Conservation (phyloP, 2,329 filamentous ascomycete genomes). For the Hypoxylon sp. region DNA sequence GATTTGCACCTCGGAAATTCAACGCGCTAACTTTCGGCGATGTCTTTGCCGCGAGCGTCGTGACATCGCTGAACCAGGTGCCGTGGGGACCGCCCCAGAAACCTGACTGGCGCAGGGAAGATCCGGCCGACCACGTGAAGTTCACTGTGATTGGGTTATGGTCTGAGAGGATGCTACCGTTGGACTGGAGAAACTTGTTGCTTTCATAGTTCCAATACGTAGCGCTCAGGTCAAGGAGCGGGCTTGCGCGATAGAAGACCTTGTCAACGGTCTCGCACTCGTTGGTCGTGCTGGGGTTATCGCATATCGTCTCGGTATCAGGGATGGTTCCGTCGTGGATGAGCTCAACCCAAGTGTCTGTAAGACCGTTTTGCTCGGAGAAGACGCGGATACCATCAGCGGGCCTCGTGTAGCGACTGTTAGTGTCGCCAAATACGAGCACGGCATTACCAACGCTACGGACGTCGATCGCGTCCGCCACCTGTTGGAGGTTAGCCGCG, state of each 20-base stretch:
- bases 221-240: constrained; percentile 61
- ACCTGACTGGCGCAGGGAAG: constrained; percentile 58
- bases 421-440: constrained; percentile 74
- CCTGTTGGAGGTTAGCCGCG: constrained; percentile 70
- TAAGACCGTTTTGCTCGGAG: constrained; percentile 64
- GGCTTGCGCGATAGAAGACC: constrained; percentile 69
- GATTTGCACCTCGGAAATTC: constrained; percentile 61
- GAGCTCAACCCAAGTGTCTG: constrained; percentile 72
- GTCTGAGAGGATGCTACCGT: constrained; percentile 71
- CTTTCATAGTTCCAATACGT: constrained; percentile 68
- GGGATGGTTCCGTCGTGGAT: constrained; percentile 63
- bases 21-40: constrained; percentile 56
- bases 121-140: constrained; percentile 60
- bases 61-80: constrained; percentile 69
- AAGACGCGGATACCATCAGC: constrained; percentile 67
- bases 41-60: constrained; percentile 53
- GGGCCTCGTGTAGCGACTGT: constrained; percentile 72
- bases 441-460: constrained; percentile 72
- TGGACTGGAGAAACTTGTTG: constrained; percentile 66
- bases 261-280: constrained; percentile 77
- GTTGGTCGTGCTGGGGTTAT: constrained; percentile 67
- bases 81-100: constrained; percentile 65
- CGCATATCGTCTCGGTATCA: constrained; percentile 62
- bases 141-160: constrained; percentile 74
- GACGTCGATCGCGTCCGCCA: constrained; percentile 68